Evolutionary conservation across 164 flowering plant species (phyloP).

Genomic region (Nymphaea thermarum): DNA sequence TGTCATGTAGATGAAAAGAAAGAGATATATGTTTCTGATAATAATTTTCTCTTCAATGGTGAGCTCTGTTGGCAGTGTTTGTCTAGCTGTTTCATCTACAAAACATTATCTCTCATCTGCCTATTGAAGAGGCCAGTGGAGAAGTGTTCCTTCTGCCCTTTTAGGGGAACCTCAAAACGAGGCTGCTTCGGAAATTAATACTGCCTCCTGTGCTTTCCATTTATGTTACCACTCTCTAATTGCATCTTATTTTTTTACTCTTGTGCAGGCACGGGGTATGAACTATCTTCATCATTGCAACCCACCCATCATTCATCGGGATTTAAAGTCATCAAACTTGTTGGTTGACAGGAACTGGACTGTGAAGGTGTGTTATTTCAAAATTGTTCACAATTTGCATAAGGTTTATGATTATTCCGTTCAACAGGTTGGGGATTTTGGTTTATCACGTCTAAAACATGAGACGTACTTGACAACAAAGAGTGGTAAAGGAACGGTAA

Average conservation of each 20-base stretch:
- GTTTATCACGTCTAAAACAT: constrained; percentile 85
- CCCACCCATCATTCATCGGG: constrained; percentile 92
- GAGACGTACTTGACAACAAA: constrained; percentile 69
- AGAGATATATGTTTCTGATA: too few species aligned
- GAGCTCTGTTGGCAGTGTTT: too few species aligned
- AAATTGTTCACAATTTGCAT: background rate
- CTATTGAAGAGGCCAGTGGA: too few species aligned
- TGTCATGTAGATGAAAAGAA: too few species aligned
- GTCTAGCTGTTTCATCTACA: too few species aligned
- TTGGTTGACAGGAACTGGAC: constrained; percentile 95
- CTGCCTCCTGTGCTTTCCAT: too few species aligned
- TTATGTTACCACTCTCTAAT: too few species aligned
- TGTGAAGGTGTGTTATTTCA: constrained; percentile 54
- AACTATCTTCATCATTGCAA: constrained; percentile 92
- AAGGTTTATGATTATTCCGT: constrained; percentile 1
- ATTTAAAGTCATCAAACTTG: constrained; percentile 92
- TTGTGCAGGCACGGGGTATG: constrained; percentile 79
- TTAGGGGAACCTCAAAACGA: too few species aligned
- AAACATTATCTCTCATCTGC: too few species aligned
- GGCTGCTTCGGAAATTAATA: too few species aligned
- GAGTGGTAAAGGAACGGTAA: constrained; percentile 95
- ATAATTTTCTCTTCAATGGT: too few species aligned
- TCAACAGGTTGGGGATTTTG: constrained; percentile 91
- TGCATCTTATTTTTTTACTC: background rate
- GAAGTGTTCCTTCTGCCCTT: too few species aligned